A percentile compares a stretch with the other conserved stretches of the same genome.
phyloP scores from a whole-genome alignment of 345 rosid species.

The Citrus hindsii region DNA sequence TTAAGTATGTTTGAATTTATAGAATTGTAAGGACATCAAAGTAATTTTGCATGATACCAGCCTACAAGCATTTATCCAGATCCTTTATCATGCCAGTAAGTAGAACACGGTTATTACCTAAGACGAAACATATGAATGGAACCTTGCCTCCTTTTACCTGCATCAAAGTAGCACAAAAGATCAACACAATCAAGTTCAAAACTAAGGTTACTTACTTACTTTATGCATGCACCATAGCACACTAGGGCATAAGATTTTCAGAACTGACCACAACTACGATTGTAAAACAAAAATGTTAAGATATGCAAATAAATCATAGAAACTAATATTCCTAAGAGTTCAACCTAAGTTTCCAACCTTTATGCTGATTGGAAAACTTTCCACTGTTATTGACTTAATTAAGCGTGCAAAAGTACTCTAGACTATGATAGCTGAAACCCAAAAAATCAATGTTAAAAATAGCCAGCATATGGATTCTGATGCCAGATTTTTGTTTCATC shows the following conservation, averaged over 20 bases:
- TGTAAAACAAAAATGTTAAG: not conserved
- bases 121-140: conserved; percentile 75
- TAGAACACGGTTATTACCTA: conserved; percentile 43
- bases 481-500: not conserved
- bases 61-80: not conserved
- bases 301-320: not conserved
- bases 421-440: not conserved
- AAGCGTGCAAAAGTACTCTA: not conserved
- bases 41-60: not conserved
- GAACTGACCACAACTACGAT: not conserved
- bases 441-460: no score
- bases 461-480: not conserved
- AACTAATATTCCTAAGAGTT: not conserved
- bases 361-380: not conserved
- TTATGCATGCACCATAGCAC: not conserved
- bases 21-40: not conserved
- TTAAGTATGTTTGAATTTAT: not conserved
- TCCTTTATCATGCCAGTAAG: not conserved
- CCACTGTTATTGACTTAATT: not conserved
- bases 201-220: not conserved
- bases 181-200: not conserved
- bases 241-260: not conserved
- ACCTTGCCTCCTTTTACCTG: conserved; percentile 48
- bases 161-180: conserved; percentile 15
- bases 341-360: not conserved